These are phyloP conservation scores for Torulaspora microellipsoides DNA, from an alignment of 805 yeast species.

Conservation along the genomic window DNA sequence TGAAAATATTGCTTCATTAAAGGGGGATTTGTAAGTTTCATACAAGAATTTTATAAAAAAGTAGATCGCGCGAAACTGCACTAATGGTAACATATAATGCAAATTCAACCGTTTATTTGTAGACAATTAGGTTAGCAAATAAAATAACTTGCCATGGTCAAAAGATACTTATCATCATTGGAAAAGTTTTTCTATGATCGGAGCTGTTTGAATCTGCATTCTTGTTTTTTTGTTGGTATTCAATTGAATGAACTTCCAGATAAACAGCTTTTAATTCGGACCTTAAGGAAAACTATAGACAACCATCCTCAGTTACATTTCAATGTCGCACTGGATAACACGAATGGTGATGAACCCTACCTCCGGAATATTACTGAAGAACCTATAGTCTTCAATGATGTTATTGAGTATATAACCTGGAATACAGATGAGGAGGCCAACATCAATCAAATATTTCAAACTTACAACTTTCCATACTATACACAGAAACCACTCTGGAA, in stretches of 20 bases:
- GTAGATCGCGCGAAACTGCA: background rate
- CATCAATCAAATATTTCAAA: slow-evolving; percentile 21
- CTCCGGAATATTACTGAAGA: slow-evolving; percentile 4
- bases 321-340: slow-evolving; percentile 12
- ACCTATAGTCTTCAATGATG: slow-evolving; percentile 18
- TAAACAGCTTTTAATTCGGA: slow-evolving; percentile 6
- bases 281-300: slow-evolving; percentile 13
- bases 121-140: too few species aligned
- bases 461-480: slow-evolving; percentile 16
- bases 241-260: slow-evolving; percentile 20
- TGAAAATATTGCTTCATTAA: background rate
- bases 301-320: slow-evolving; percentile 20
- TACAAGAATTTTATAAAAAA: too few species aligned
- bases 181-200: slow-evolving; percentile 26
- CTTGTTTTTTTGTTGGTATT: slow-evolving; percentile 25
- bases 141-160: background rate
- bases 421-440: slow-evolving; percentile 8
- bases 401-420: slow-evolving; percentile 20
- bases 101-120: too few species aligned
- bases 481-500: slow-evolving; percentile 27
- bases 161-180: slow-evolving; percentile 12
- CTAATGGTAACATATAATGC: too few species aligned
- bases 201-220: slow-evolving; percentile 24
- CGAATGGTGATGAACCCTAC: slow-evolving; percentile 6
- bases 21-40: background rate